Conservation (phyloP, 345 rosid species). For the Salix udensis region DNA sequence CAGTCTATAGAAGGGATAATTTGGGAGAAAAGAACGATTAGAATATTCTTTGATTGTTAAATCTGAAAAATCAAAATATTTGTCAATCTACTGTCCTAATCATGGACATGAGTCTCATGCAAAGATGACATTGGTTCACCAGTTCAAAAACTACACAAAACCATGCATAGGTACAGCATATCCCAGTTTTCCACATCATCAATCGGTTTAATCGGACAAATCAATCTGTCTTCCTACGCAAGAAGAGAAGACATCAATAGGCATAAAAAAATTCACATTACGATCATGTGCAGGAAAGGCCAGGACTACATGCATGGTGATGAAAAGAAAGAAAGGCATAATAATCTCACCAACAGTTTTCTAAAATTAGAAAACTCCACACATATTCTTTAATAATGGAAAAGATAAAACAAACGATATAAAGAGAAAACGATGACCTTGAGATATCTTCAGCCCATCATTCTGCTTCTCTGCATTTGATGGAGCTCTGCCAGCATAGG, state of each 20-base stretch:
- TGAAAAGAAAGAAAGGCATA: too few relatives aligned
- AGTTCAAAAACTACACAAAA: not conserved
- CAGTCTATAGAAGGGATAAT: not conserved
- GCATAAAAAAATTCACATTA: not conserved
- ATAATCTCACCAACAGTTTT: not conserved
- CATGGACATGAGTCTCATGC: not conserved
- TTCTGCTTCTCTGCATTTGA: conserved; percentile 48
- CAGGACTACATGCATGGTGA: not conserved
- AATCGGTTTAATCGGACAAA: not conserved
- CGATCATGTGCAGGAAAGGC: not conserved
- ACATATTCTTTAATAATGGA: not conserved
- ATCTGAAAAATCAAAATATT: not conserved
- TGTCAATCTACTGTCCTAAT: not conserved
- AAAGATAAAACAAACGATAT: not conserved
- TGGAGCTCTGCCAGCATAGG: conserved; percentile 49
- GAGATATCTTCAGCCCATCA: conserved; percentile 38
- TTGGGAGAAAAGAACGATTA: not conserved
- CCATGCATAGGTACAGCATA: not conserved
- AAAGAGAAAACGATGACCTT: conserved; percentile 26
- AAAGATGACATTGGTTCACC: not conserved
- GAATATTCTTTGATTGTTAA: not conserved
- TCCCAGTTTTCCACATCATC: not conserved
- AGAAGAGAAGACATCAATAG: not conserved
- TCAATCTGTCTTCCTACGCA: conserved; percentile 1
- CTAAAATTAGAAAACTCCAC: not conserved